Evolutionary conservation across 2,329 filamentous ascomycete species (phyloP).

Genomic region (Colletotrichum euphorbiae): DNA sequence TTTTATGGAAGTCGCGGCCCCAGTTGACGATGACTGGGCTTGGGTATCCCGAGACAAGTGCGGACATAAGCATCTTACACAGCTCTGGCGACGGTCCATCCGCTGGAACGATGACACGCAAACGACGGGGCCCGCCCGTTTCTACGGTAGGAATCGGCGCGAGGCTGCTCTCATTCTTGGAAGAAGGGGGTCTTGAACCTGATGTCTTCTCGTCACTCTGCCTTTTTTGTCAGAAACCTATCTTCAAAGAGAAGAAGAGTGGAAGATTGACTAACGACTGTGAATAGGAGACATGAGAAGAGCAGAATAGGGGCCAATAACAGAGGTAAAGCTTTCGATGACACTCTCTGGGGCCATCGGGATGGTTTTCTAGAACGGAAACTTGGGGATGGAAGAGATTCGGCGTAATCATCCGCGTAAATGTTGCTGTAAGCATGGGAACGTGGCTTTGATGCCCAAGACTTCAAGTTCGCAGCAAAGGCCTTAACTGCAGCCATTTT

Average conservation of each 20-base stretch:
- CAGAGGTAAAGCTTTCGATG: conserved; percentile 4
- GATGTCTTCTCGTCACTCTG: conserved; percentile 7
- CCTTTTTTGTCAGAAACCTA: not conserved
- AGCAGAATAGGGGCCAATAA: conserved; percentile 9
- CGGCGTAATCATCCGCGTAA: not conserved
- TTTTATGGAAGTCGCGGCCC: conserved; percentile 41
- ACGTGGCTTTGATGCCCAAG: conserved; percentile 4
- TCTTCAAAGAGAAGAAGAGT: not conserved
- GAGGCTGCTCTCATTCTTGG: not conserved
- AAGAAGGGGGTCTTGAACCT: not conserved
- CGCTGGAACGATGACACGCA: conserved; percentile 46
- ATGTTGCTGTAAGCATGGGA: conserved; percentile 18
- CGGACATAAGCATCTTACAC: conserved; percentile 49
- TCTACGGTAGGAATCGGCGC: not conserved
- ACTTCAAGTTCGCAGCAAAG: not conserved
- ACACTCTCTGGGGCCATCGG: not conserved
- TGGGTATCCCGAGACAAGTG: conserved; percentile 46
- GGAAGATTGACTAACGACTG: conserved; percentile 4
- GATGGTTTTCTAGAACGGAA: not conserved
- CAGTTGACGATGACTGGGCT: conserved; percentile 47
- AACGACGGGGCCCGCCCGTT: conserved; percentile 21
- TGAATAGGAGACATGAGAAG: conserved; percentile 13
- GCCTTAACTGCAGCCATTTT: conserved; percentile 1
- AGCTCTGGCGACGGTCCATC: conserved; percentile 44
- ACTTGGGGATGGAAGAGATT: not conserved